Base-by-base conservation (phyloP, 441 rosid genomes). In the Eugenia klotzschiana region DNA sequence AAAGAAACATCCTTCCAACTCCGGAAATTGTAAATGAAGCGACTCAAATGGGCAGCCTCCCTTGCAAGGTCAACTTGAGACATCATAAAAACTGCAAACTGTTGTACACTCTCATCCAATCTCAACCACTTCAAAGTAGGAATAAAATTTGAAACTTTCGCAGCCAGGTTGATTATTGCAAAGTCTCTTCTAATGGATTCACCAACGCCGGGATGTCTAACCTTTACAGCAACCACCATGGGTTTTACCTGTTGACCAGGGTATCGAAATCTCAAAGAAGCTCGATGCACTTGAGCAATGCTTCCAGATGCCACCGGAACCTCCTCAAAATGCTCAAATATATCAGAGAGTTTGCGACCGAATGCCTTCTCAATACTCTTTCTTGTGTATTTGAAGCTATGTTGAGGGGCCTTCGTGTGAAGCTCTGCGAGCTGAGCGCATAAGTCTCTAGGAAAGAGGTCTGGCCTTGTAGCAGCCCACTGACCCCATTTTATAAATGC, bases 401-500 rank as follows among this genome's bases (percentile, higher is more conserved):
- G 99, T 84, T 94, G 90, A 80, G 99, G 99, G 83, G 99, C 99
- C 87, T 92, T 89, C 46, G 91, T 91, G 80, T 98, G 99, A 81
- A 98, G 98, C 92, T 94, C 98, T 8, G 99, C 89, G 85, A 98
- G 99, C 90, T 98, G 91, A 51, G 86, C 89, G 86, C 99, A 98
- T 37, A 98, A 81, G 92, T 98, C 99, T 89, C 93, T 90, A 53
- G 98, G 94, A 86, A 98, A 98, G 77, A 98, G 99, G 89, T 98
- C 99, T 22, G 99, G 99, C 81, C 99, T 88, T 40, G 99, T 96
- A 40, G 99, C 99, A 79, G 99, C 99, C 99, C 99, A 98, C 84
- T 98, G 99, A 83, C 99, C 99, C 99, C 99, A 98, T 91, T 98
- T 98, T 84, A 98, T 98, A 85, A 98, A 98, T 79, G 99, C 99